Evolutionary conservation across 352 stramenopile genomes (phyloP), one percentile per base, ranked within the genome.

Genomic region (Pythium phragmitis): DNA sequence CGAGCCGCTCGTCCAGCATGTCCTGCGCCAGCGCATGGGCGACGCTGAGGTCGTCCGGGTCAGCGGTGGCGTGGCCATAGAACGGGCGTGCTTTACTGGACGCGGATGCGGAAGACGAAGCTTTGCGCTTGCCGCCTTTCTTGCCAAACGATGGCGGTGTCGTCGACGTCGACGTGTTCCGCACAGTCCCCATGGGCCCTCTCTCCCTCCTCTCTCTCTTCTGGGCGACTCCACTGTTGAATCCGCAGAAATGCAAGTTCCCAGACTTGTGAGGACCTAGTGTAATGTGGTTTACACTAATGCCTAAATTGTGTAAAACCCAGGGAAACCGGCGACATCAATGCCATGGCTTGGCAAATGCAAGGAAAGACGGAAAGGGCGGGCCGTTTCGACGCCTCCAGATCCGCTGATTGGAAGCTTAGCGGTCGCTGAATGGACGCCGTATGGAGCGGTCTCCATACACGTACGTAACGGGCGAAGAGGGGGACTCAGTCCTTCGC

Each of bases 121-220:
- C 55, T 41, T 69, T 69, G 54, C 53, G 54, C 46, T 68, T 68
- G 53, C 51, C 54, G 53, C 51, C 54, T 56, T 68, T 68, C 61
- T 62, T 62, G 36, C 13, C 52, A 4, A 17, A 43, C 1, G 61
- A 68, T 23, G 60, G 52, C n/a, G 60, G 36, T 26, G 58, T 11
- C 19, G 59, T 39, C 17, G 53, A 57, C n/a, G 51, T 36, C 17
- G 53, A 63, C 61, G 61, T 68, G 54, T 59, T 48, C 12, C 61
- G 61, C n/a, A 68, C 61, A 21, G 61, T 68, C 6, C 61, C 61
- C 61, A 68, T 68, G 8, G 34, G 0, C n/a, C 7, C 7, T 12
- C 17, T 12, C 39, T 46, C 16, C 13, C 17, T 28, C 42, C 19
- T 3, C 4, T 39, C n/a, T n/a, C n/a, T n/a, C n/a, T n/a, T n/a